Percentiles rank a stretch among this genome's conserved stretches.
Evolutionary conservation across 2,329 filamentous ascomycete species (phyloP).

Genomic region (Pestalotiopsis sp.): DNA sequence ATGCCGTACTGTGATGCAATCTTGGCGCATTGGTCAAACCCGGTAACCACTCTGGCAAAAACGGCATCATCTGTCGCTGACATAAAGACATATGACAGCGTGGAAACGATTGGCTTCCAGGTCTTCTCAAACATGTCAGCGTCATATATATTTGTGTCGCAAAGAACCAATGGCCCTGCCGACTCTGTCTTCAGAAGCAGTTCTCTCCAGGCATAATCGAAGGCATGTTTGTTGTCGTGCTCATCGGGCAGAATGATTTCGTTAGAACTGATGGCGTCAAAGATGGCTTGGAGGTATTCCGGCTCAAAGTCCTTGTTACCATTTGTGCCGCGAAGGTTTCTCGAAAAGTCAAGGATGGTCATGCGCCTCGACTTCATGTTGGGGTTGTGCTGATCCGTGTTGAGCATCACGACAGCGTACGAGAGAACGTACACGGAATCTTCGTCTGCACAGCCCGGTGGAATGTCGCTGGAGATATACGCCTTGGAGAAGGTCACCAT

Average conservation of each 20-base stretch:
- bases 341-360: slow-evolving; percentile 79
- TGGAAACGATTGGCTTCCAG: slow-evolving; percentile 94
- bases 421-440: slow-evolving; percentile 90
- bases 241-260: slow-evolving; percentile 98
- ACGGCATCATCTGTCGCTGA: slow-evolving; percentile 96
- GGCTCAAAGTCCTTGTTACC: slow-evolving; percentile 80
- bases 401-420: slow-evolving; percentile 97
- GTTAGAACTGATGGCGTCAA: slow-evolving; percentile 85
- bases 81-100: slow-evolving; percentile 97
- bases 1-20: slow-evolving; percentile 86
- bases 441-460: slow-evolving; percentile 78
- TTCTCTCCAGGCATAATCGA: slow-evolving; percentile 98
- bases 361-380: slow-evolving; percentile 87
- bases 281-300: slow-evolving; percentile 85
- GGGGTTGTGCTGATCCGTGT: slow-evolving; percentile 95
- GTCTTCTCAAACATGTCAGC: slow-evolving; percentile 97
- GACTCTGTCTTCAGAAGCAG: slow-evolving; percentile 82
- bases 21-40: slow-evolving; percentile 93
- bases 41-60: slow-evolving; percentile 88
- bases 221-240: slow-evolving; percentile 94
- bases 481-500: slow-evolving; percentile 85
- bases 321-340: slow-evolving; percentile 91
- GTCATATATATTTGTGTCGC: slow-evolving; percentile 92
- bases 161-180: slow-evolving; percentile 73
- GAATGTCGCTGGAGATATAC: slow-evolving; percentile 72